Conservation (phyloP, 1,139 yeast genomes). For the Pichia sp. region DNA sequence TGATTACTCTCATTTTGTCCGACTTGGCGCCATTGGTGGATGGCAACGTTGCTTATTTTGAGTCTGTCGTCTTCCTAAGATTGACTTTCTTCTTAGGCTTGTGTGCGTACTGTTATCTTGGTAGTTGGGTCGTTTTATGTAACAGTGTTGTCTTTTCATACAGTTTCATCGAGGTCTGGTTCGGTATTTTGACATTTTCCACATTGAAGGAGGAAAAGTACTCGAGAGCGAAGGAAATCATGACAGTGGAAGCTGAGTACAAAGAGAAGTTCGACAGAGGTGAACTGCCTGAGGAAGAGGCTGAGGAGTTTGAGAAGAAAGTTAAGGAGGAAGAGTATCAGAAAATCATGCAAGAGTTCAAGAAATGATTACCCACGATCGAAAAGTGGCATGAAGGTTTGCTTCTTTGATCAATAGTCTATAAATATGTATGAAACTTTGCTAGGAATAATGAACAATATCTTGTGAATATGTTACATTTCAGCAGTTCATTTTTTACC, state of each 20-base stretch:
- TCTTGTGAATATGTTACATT: no score
- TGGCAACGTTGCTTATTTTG: conserved; percentile 51
- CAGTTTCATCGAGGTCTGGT: conserved; percentile 65
- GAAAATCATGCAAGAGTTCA: conserved; percentile 25
- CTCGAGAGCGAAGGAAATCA: conserved; percentile 26
- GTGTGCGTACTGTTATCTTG: conserved; percentile 38
- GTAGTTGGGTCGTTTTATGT: conserved; percentile 39
- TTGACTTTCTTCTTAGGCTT: conserved; percentile 48
- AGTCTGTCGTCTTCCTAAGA: conserved; percentile 63
- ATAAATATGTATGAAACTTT: no score
- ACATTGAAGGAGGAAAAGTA: conserved; percentile 56
- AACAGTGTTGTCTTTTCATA: conserved; percentile 58
- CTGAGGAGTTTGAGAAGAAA: conserved; percentile 16
- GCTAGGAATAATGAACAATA: no score
- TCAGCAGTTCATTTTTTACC: conserved; percentile 49
- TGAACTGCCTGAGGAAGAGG: conserved; percentile 20
- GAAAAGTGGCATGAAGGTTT: no score
- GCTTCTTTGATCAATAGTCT: no score
- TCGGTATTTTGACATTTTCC: conserved; percentile 56
- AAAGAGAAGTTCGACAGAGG: conserved; percentile 26
- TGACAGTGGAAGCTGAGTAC: conserved; percentile 33
- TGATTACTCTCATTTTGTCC: conserved; percentile 37
- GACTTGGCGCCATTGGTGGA: conserved; percentile 58
- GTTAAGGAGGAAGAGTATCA: conserved; percentile 24
- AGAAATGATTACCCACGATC: conserved; percentile 1